Percentiles rank a stretch among this genome's conserved stretches.
phyloP scores from a whole-genome alignment of 2,329 filamentous ascomycete genomes.

The Aspergillus sp. region DNA sequence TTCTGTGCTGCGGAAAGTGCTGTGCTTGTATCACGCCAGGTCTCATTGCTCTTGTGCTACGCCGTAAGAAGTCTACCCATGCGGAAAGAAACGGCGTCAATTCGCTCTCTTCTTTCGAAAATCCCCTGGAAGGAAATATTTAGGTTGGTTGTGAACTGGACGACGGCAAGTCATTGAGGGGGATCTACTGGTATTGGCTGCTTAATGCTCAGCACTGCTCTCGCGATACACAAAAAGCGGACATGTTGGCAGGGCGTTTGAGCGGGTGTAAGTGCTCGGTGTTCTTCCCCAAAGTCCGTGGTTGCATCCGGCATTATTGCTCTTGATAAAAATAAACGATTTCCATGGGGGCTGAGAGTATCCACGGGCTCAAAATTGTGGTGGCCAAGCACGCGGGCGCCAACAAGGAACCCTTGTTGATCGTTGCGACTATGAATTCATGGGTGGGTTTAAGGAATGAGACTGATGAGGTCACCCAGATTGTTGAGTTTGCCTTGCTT shows the following conservation, averaged over 20 bases:
- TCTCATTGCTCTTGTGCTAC: neutral
- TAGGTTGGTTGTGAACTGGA: neutral
- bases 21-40: neutral
- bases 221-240: neutral
- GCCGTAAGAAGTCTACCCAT: neutral
- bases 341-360: neutral
- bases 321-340: neutral
- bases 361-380: conserved; percentile 1
- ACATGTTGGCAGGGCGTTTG: neutral
- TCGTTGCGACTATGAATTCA: neutral
- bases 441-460: neutral
- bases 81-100: neutral
- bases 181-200: neutral
- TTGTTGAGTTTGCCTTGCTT: neutral
- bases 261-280: neutral
- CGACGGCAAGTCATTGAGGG: too few relatives aligned
- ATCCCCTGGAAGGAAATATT: neutral
- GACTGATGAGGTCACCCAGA: neutral
- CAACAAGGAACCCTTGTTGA: neutral
- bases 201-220: neutral
- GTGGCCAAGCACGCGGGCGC: neutral
- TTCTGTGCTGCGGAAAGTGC: neutral
- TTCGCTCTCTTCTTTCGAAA: conserved; percentile 1
- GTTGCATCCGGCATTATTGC: neutral
- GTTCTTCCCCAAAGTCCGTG: neutral